Percentiles rank a stretch among this genome's conserved stretches.
Evolutionary conservation across 2,329 filamentous ascomycete species (phyloP).

Genomic region (Trichoderma semiorbis): DNA sequence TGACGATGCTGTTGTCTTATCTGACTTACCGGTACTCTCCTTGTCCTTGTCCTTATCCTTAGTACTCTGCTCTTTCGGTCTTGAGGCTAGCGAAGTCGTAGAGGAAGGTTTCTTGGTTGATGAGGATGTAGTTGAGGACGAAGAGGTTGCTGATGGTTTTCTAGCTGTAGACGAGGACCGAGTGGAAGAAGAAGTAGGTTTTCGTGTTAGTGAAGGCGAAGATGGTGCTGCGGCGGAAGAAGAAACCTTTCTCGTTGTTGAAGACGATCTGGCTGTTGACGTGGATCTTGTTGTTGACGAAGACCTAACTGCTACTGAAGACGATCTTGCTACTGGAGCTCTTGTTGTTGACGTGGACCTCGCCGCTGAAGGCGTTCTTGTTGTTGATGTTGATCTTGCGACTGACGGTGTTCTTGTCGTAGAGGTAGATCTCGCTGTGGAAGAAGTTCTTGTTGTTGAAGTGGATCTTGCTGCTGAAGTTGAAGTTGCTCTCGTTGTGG

Average conservation of each 20-base stretch:
- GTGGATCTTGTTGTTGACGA: neutral
- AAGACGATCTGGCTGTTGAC: neutral
- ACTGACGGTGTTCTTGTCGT: neutral
- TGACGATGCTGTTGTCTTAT: neutral
- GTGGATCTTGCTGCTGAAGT: neutral
- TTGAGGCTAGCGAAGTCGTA: neutral
- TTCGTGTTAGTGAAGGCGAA: neutral
- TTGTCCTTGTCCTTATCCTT: constrained; percentile 19
- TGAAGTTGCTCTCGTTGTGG: neutral
- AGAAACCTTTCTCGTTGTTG: constrained; percentile 3
- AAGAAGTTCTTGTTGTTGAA: neutral
- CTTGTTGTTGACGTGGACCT: neutral
- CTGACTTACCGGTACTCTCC: constrained; percentile 7
- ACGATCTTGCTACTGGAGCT: neutral
- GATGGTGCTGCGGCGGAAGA: neutral
- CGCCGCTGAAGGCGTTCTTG: neutral
- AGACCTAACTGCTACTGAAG: neutral
- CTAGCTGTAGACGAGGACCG: neutral
- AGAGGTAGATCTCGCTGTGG: neutral
- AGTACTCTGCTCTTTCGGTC: constrained; percentile 19
- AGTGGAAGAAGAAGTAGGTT: neutral
- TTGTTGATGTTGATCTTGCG: neutral
- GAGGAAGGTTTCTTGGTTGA: constrained; percentile 17
- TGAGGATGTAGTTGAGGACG: neutral
- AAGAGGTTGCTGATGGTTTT: neutral